A percentile compares a stretch with the other conserved stretches of the same genome.
Conservation (phyloP, 2,329 filamentous ascomycete genomes). For the Pestalotiopsis sp. region DNA sequence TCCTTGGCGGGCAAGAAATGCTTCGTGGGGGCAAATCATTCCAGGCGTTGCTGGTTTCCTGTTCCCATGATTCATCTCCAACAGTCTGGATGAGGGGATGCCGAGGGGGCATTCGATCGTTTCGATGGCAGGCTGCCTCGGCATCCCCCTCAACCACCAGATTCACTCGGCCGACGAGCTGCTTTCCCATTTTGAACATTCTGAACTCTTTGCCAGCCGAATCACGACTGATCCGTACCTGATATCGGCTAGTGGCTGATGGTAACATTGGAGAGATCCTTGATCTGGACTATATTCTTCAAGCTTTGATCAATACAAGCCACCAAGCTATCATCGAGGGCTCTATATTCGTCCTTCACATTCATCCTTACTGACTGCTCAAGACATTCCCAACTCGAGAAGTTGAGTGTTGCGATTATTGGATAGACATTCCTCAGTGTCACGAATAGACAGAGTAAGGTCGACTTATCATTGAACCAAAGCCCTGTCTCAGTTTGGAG, state of each 20-base stretch:
- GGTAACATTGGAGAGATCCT: neutral
- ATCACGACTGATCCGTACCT: neutral
- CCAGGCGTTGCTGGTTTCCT: neutral
- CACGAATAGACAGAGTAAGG: too few relatives aligned
- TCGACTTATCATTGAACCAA: too few relatives aligned
- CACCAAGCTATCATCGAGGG: neutral
- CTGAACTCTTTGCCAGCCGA: neutral
- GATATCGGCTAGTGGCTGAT: neutral
- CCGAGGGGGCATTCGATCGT: neutral
- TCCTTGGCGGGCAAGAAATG: neutral
- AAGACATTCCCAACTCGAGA: too few relatives aligned
- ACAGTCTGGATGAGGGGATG: neutral
- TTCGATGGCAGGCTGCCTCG: neutral
- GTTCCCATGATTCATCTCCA: constrained; percentile 5
- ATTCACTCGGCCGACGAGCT: neutral
- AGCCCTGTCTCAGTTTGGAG: too few relatives aligned
- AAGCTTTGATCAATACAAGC: neutral
- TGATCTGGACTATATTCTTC: neutral
- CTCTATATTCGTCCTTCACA: neutral
- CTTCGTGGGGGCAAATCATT: neutral
- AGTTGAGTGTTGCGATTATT: too few relatives aligned
- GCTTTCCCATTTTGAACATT: neutral
- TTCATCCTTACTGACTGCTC: neutral
- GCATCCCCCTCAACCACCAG: neutral
- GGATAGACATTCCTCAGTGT: too few relatives aligned